Evolutionary conservation across 106 monocot species (phyloP).

Genomic region (Platanthera zijinensis): DNA sequence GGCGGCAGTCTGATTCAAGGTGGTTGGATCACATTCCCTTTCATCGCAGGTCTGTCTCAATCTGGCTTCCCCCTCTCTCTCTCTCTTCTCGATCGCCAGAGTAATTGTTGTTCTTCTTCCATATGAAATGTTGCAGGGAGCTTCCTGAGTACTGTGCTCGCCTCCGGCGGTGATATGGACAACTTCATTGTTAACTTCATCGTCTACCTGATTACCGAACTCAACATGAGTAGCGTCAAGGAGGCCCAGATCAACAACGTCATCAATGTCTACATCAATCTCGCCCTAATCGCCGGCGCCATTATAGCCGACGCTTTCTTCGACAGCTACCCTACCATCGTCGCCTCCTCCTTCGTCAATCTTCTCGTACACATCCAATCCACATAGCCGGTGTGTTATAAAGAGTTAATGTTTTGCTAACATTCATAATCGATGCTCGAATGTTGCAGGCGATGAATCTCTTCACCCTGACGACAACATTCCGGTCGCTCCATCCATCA

Average conservation of each 20-base stretch:
- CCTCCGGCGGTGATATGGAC: constrained; percentile 14
- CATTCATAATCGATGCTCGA: background rate
- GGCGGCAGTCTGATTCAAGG: too few relatives aligned
- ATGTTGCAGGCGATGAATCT: constrained; percentile 40
- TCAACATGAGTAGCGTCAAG: constrained; percentile 52
- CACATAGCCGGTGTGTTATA: too few relatives aligned
- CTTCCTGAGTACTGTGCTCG: constrained; percentile 25
- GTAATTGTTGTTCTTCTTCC: too few relatives aligned
- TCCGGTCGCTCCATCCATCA: too few relatives aligned
- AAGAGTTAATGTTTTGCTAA: background rate
- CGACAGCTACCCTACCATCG: constrained; percentile 46
- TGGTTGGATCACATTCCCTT: too few relatives aligned
- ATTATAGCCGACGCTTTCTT: constrained; percentile 55
- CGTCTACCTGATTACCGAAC: constrained; percentile 53
- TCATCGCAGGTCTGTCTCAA: too few relatives aligned
- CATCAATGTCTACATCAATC: constrained; percentile 29
- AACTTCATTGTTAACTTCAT: too few relatives aligned
- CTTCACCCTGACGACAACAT: constrained; percentile 31
- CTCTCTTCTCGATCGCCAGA: too few relatives aligned
- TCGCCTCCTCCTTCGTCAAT: constrained; percentile 20
- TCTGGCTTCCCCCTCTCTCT: too few relatives aligned
- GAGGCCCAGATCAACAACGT: constrained; percentile 54
- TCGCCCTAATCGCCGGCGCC: constrained; percentile 57
- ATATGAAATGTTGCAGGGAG: constrained; percentile 19
- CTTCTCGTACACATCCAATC: constrained; percentile 11